phyloP scores from a whole-genome alignment of 345 rosid species.

The Hypericum perforatum region DNA sequence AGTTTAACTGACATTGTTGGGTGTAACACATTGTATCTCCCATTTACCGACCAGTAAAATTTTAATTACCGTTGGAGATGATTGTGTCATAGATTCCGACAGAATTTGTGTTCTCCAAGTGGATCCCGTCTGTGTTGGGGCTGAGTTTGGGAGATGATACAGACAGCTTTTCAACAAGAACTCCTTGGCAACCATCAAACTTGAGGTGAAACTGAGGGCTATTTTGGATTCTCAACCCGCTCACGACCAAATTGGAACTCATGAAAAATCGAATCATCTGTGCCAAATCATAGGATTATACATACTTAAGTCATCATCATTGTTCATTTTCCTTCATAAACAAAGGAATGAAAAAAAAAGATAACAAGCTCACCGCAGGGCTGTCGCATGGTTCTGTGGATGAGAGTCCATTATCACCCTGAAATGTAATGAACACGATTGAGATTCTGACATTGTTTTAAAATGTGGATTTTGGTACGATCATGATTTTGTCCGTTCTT shows the following conservation, averaged over 20 bases:
- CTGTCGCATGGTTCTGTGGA: constrained; percentile 80
- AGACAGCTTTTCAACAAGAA: constrained; percentile 43
- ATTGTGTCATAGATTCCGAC: constrained; percentile 68
- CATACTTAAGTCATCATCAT: background rate
- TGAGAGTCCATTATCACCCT: constrained; percentile 79
- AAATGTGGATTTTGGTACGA: background rate
- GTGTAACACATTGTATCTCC: too few species aligned
- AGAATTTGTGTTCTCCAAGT: constrained; percentile 57
- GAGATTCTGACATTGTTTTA: constrained; percentile 4
- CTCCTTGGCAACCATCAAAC: constrained; percentile 93
- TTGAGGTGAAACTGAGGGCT: constrained; percentile 94
- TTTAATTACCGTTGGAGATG: constrained; percentile 65
- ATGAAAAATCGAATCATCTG: constrained; percentile 92
- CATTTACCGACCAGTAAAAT: background rate
- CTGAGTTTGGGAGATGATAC: constrained; percentile 63
- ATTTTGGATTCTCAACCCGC: constrained; percentile 65
- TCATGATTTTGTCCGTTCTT: background rate
- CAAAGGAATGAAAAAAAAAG: too few species aligned
- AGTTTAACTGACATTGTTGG: too few species aligned
- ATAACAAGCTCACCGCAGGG: constrained; percentile 79
- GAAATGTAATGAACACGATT: constrained; percentile 5
- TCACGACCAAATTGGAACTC: constrained; percentile 76
- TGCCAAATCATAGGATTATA: background rate
- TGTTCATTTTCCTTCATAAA: background rate
- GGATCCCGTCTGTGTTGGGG: too few species aligned